Percentiles rank a stretch among this genome's conserved stretches.
These are phyloP conservation scores for Raffaelea ambrosiae DNA, from an alignment of 2,329 filamentous ascomycete genomes.

Conservation along the genomic window DNA sequence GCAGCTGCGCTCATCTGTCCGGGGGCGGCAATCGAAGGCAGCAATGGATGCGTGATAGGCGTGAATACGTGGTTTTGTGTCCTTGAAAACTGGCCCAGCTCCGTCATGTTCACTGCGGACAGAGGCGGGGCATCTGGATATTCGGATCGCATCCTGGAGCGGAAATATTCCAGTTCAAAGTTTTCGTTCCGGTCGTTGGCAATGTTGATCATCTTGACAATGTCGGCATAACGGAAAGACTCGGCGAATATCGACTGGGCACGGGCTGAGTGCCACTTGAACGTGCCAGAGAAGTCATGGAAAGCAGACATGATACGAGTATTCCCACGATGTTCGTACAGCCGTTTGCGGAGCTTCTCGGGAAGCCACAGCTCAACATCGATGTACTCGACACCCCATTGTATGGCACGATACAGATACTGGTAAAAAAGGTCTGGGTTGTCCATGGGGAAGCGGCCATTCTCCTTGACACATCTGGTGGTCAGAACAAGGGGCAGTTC, in stretches of 20 bases:
- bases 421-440: conserved; percentile 66
- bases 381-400: conserved; percentile 86
- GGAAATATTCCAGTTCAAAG: conserved; percentile 85
- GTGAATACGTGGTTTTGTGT: conserved; percentile 81
- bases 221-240: conserved; percentile 68
- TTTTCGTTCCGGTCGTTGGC: conserved; percentile 77
- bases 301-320: conserved; percentile 88
- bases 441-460: conserved; percentile 78
- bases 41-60: conserved; percentile 75
- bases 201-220: conserved; percentile 86
- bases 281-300: conserved; percentile 77
- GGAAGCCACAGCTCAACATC: conserved; percentile 85
- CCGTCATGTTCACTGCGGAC: conserved; percentile 81
- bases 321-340: conserved; percentile 64
- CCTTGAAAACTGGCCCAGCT: conserved; percentile 75
- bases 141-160: conserved; percentile 62
- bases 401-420: conserved; percentile 74
- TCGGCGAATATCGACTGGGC: conserved; percentile 65
- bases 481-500: conserved; percentile 89
- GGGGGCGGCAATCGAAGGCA: conserved; percentile 77
- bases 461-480: conserved; percentile 71
- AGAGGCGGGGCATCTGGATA: conserved; percentile 64
- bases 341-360: conserved; percentile 58
- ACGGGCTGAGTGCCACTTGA: conserved; percentile 71
- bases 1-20: conserved; percentile 80